Conservation (phyloP, 768 basidiomycete species). For the Leccinum boreale region DNA sequence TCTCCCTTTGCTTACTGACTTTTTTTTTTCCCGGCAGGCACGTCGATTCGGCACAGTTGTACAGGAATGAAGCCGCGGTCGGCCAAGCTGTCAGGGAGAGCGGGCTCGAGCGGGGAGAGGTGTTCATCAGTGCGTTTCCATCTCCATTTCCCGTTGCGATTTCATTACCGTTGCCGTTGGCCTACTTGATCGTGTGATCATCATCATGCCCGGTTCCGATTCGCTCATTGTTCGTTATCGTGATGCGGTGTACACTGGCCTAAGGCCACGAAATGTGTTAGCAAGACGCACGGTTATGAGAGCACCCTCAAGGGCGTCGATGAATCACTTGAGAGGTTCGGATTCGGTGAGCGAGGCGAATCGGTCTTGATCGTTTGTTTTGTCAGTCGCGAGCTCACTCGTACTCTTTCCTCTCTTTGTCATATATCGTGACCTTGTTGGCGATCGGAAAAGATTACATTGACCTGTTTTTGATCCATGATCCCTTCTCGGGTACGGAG, state of each 20-base stretch:
- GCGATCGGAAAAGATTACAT: conserved; percentile 46
- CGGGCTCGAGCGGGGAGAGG: conserved; percentile 49
- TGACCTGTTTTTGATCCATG: conserved; percentile 79
- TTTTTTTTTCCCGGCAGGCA: conserved; percentile 44
- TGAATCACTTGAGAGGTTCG: conserved; percentile 52
- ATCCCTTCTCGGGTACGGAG: conserved; percentile 62
- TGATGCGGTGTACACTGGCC: background rate
- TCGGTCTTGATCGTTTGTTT: background rate
- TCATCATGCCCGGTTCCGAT: too few relatives aligned
- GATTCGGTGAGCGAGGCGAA: conserved; percentile 44
- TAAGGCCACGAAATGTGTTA: conserved; percentile 59
- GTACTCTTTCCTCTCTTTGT: too few relatives aligned
- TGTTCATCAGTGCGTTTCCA: conserved; percentile 64
- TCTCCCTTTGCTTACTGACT: background rate
- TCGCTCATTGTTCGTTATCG: background rate
- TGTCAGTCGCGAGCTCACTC: background rate
- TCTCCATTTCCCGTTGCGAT: background rate
- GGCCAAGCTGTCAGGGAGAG: conserved; percentile 57
- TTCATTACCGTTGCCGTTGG: background rate
- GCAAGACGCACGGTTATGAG: conserved; percentile 60
- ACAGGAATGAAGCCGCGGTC: conserved; percentile 62
- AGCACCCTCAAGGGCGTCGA: conserved; percentile 57
- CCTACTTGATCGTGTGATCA: too few relatives aligned
- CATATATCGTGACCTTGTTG: background rate
- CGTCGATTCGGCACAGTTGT: conserved; percentile 70